Percentiles rank a stretch among this genome's conserved stretches.
Evolutionary conservation across 2,329 filamentous ascomycete species (phyloP).

Genomic region (Colletotrichum scovillei): DNA sequence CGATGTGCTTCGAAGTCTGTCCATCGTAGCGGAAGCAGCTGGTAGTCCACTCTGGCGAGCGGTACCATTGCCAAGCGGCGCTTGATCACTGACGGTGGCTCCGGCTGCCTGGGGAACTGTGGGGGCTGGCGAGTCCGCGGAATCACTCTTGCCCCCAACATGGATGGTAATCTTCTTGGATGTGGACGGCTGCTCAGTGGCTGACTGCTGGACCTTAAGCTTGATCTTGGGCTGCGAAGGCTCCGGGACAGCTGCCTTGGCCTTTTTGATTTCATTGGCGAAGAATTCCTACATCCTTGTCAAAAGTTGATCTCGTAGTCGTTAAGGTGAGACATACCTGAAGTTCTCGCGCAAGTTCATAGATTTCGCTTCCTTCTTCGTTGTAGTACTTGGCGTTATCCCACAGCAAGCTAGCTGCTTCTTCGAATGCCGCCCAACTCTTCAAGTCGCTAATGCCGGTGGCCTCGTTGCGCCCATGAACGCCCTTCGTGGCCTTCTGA

Average conservation of each 20-base stretch:
- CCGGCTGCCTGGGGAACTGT: slow-evolving; percentile 49
- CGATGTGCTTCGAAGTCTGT: slow-evolving; percentile 49
- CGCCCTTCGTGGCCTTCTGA: slow-evolving; percentile 80
- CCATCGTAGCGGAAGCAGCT: slow-evolving; percentile 30
- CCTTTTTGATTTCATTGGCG: slow-evolving; percentile 74
- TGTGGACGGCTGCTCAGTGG: slow-evolving; percentile 42
- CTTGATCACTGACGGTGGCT: slow-evolving; percentile 45
- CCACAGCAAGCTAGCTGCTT: slow-evolving; percentile 86
- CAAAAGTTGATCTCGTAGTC: background rate
- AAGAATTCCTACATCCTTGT: slow-evolving; percentile 70
- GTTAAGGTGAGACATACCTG: slow-evolving; percentile 64
- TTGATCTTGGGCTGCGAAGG: slow-evolving; percentile 83
- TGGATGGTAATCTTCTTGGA: slow-evolving; percentile 78
- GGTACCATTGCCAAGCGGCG: slow-evolving; percentile 45
- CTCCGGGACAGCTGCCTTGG: slow-evolving; percentile 78
- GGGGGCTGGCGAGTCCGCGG: slow-evolving; percentile 63
- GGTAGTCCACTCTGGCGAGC: slow-evolving; percentile 24
- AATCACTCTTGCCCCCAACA: slow-evolving; percentile 69
- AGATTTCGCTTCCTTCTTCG: slow-evolving; percentile 90
- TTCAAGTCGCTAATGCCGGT: slow-evolving; percentile 78
- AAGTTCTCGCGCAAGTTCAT: slow-evolving; percentile 79
- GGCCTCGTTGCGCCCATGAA: slow-evolving; percentile 73
- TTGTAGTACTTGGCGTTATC: slow-evolving; percentile 90
- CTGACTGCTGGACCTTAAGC: slow-evolving; percentile 72
- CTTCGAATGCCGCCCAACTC: slow-evolving; percentile 84